A percentile compares a stretch with the other conserved stretches of the same genome.
Conservation (phyloP, 73 alveolate genomes). For the Tetrahymena thermophila region DNA sequence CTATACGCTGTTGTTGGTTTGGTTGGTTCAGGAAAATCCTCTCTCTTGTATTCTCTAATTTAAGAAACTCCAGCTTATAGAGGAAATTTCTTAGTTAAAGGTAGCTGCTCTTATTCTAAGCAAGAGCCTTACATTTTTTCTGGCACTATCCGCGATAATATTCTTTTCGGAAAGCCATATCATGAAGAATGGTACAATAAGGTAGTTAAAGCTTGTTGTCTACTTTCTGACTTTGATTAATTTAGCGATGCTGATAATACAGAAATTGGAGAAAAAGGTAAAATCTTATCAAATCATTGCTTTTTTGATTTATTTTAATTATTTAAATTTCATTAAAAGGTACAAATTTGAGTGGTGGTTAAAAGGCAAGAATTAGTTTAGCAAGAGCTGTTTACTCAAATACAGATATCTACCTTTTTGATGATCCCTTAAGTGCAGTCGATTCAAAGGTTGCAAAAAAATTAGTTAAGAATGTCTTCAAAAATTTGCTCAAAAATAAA, state of each 20-base stretch:
- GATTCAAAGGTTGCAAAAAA: background rate
- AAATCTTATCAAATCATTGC: background rate
- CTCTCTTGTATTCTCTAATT: constrained; percentile 46
- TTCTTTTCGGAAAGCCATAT: constrained; percentile 48
- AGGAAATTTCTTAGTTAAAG: constrained; percentile 7
- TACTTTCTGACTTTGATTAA: constrained; percentile 40
- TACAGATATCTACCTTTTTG: background rate
- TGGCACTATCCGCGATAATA: constrained; percentile 51
- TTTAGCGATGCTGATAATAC: constrained; percentile 50
- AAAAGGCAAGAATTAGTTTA: background rate
- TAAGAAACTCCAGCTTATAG: constrained; percentile 41
- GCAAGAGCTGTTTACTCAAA: background rate
- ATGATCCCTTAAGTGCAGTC: background rate
- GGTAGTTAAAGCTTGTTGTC: constrained; percentile 45
- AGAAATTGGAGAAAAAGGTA: constrained; percentile 72
- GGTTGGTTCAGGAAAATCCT: constrained; percentile 70
- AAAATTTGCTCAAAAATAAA: background rate
- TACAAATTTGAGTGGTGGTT: background rate
- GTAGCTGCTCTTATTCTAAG: constrained; percentile 24
- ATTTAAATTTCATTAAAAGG: background rate
- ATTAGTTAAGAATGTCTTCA: background rate
- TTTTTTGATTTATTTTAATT: background rate
- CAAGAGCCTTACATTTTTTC: constrained; percentile 47
- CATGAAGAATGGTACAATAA: constrained; percentile 37
- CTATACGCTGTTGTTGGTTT: constrained; percentile 58